Evolutionary conservation across 1,139 yeast species (phyloP).

Genomic region (Blastobotrys petasosporus): DNA sequence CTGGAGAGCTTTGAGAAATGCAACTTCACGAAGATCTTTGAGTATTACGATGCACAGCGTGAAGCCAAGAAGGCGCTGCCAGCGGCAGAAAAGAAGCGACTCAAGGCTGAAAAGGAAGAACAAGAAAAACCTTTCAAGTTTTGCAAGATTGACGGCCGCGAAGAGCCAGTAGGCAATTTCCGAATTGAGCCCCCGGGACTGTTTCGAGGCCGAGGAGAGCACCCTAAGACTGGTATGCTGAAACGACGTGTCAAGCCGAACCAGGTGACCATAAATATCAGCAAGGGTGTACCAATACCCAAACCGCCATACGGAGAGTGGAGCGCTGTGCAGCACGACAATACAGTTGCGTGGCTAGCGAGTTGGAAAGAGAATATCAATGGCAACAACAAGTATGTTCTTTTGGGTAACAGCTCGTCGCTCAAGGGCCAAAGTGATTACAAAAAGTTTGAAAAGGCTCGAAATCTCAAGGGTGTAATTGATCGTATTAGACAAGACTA

Average conservation of each 20-base stretch:
- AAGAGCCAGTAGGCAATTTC: conserved; percentile 89
- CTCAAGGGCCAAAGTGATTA: conserved; percentile 86
- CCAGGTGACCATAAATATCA: conserved; percentile 78
- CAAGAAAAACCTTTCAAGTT: conserved; percentile 76
- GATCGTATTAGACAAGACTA: conserved; percentile 73
- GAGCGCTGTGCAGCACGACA: conserved; percentile 87
- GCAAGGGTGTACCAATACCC: conserved; percentile 68
- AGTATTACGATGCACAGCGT: conserved; percentile 62
- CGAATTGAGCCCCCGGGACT: conserved; percentile 94
- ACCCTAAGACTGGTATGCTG: conserved; percentile 89
- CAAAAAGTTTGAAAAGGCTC: conserved; percentile 89
- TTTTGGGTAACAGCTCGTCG: conserved; percentile 88
- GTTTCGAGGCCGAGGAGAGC: conserved; percentile 95
- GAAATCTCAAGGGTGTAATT: conserved; percentile 70
- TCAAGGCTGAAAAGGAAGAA: conserved; percentile 67
- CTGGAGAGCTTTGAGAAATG: conserved; percentile 61
- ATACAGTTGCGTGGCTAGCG: conserved; percentile 91
- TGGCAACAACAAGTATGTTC: conserved; percentile 76
- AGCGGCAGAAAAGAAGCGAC: conserved; percentile 63
- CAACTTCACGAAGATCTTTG: conserved; percentile 72
- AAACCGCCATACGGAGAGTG: conserved; percentile 79
- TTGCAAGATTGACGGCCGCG: conserved; percentile 79
- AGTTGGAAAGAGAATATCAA: conserved; percentile 95
- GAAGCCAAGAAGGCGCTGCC: conserved; percentile 67
- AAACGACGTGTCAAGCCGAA: conserved; percentile 72